Evolutionary conservation across 495 filamentous ascomycete species (phyloP), one percentile per base, ranked within the genome.

Genomic region (Xylaria sp.): DNA sequence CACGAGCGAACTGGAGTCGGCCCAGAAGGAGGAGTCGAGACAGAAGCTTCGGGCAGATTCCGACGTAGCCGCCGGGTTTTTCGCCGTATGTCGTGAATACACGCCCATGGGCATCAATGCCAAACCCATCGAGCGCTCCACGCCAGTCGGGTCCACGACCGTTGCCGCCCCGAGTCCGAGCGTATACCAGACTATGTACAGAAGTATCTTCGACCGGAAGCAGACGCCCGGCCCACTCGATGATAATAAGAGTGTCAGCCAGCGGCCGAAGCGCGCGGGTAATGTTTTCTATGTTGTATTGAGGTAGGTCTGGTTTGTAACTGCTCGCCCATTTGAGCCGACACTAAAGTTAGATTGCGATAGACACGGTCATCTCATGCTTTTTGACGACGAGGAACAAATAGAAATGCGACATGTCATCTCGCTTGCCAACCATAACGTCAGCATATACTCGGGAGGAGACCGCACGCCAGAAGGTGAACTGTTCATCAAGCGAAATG

Each of bases 141-240:
- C 93, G 2, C 93, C 94, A 14, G 88, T 93, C 11, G 93, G 93
- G 15, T 89, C 90, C 62, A 80, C 87, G 61, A 85, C 85, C 33
- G 83, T 88, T 7, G 89, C 89, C 37, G 81, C 90, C 12, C 92
- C 93, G 71, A 97, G 93, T 78, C 93, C 92, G 48, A 97, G 93
- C 75, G 95, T 99, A 35, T 98, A 98, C 76, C 97, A 98, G 86
- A 90, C 91, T 78, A 97, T 99, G 96, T 98, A 98, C 79, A 85
- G 94, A 74, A 97, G 93, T 80, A 89, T 99, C 57, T 99, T 99
- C 77, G 95, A 98, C 72, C 88, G 96, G 61, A 95, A 92, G 74
- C 83, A 86, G 70, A 80, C 73, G 1, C 79, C 87, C 3, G 83
- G 82, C 9, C 86, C 85, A 6, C 65, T 86, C 15, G 85, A 87